phyloP scores from a whole-genome alignment of 2,329 filamentous ascomycete genomes.

The Aspergillus ochraceoroseus region DNA sequence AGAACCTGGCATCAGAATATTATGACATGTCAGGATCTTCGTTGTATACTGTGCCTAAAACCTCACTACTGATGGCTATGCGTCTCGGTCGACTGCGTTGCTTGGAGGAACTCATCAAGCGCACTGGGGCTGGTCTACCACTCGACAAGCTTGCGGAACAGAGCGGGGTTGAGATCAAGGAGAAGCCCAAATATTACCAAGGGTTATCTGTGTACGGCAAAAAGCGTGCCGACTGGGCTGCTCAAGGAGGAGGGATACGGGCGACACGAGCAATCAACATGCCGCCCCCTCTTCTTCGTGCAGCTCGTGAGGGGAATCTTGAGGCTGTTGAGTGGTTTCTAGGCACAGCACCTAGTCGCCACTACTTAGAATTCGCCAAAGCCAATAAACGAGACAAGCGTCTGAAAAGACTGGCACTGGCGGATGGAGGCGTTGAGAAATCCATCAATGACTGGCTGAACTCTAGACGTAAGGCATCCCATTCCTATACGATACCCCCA shows the following conservation, averaged over 20 bases:
- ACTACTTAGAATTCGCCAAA: constrained; percentile 65
- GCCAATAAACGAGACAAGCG: constrained; percentile 57
- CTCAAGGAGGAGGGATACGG: constrained; percentile 47
- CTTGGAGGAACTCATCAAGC: constrained; percentile 57
- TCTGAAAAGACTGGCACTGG: constrained; percentile 57
- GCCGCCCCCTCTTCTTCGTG: constrained; percentile 31
- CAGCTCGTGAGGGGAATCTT: constrained; percentile 49
- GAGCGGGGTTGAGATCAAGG: constrained; percentile 58
- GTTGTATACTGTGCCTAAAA: constrained; percentile 17
- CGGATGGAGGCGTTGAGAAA: constrained; percentile 21
- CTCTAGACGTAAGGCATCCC: constrained; percentile 46
- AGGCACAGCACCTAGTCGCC: constrained; percentile 61
- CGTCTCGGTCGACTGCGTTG: constrained; percentile 34
- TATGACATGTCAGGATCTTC: constrained; percentile 5
- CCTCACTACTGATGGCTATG: constrained; percentile 43
- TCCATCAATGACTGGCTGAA: constrained; percentile 30
- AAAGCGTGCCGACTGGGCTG: constrained; percentile 71
- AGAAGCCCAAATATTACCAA: constrained; percentile 68
- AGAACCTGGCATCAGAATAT: constrained; percentile 18
- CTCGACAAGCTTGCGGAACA: constrained; percentile 62
- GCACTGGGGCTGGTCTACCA: constrained; percentile 64
- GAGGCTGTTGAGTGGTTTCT: constrained; percentile 72
- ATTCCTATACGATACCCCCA: no score
- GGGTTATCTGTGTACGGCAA: constrained; percentile 70
- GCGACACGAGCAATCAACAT: not conserved